A percentile compares a stretch with the other conserved stretches of the same genome.
phyloP scores from a whole-genome alignment of 2,329 filamentous ascomycete species.

The Penicillium griseofulvum region DNA sequence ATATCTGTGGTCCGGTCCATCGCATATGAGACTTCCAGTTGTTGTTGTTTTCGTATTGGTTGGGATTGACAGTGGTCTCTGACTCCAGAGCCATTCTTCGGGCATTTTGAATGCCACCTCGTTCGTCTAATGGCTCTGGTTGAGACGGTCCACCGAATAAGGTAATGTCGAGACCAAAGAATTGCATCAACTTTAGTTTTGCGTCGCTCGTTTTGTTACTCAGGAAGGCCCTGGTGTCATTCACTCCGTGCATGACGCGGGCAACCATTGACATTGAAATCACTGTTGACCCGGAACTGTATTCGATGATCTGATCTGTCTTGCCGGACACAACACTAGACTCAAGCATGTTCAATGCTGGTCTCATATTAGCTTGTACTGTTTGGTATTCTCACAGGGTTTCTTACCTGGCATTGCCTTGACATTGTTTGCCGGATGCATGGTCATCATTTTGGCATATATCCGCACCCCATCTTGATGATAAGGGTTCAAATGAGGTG shows the following conservation, averaged over 20 bases:
- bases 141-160: constrained; percentile 60
- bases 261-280: constrained; percentile 59
- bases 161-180: constrained; percentile 59
- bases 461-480: constrained; percentile 59
- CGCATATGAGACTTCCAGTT: constrained; percentile 49
- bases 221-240: constrained; percentile 55
- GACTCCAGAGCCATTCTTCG: constrained; percentile 44
- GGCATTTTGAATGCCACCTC: constrained; percentile 54
- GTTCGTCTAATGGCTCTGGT: constrained; percentile 53
- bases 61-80: constrained; percentile 50
- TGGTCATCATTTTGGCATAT: constrained; percentile 66
- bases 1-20: constrained; percentile 61
- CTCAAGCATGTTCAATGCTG: constrained; percentile 53
- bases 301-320: constrained; percentile 57
- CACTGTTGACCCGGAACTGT: constrained; percentile 62
- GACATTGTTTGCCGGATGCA: constrained; percentile 64
- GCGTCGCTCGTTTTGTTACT: constrained; percentile 58
- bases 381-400: neutral
- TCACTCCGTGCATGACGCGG: constrained; percentile 51
- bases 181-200: constrained; percentile 57
- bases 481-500: constrained; percentile 57
- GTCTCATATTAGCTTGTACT: neutral
- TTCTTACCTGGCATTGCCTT: constrained; percentile 55
- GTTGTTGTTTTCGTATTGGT: constrained; percentile 56
- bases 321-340: constrained; percentile 43